These are phyloP conservation scores for Takashimella tepidaria DNA, from an alignment of 1,284 basidiomycete species.

Conservation along the genomic window DNA sequence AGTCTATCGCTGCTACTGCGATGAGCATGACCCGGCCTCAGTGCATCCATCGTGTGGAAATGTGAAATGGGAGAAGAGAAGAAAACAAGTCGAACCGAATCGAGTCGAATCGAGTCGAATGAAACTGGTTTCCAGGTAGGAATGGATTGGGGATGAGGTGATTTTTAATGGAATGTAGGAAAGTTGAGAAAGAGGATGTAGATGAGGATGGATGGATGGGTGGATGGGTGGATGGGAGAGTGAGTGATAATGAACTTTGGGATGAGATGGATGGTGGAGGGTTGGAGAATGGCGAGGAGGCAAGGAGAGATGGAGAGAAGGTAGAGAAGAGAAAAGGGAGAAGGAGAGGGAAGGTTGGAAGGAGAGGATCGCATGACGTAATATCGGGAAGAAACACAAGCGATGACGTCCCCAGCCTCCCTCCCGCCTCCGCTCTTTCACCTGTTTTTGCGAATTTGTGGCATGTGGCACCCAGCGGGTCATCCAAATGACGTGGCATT, in stretches of 20 bases:
- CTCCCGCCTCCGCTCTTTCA: too few species aligned
- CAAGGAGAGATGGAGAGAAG: neutral
- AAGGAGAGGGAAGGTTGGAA: neutral
- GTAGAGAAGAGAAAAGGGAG: neutral
- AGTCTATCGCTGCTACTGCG: slow-evolving; percentile 45
- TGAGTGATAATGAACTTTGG: neutral
- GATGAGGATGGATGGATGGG: too few species aligned
- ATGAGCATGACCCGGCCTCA: slow-evolving; percentile 43
- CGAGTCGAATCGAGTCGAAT: slow-evolving; percentile 6
- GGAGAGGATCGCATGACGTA: neutral
- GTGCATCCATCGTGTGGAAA: slow-evolving; percentile 35
- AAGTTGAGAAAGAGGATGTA: slow-evolving; percentile 12
- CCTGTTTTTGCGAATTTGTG: too few species aligned
- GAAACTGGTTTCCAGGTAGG: neutral
- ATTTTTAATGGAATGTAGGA: too few species aligned
- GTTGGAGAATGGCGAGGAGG: neutral
- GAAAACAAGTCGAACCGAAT: too few species aligned
- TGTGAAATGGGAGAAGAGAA: slow-evolving; percentile 20
- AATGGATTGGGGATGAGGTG: neutral
- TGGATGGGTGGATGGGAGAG: too few species aligned
- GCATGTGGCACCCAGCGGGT: too few species aligned
- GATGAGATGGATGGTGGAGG: neutral
- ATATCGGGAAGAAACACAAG: too few species aligned
- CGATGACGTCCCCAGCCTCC: too few species aligned
- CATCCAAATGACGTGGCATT: too few species aligned